phyloP scores from a whole-genome alignment of 2,329 filamentous ascomycete species.

The Cladosporium velox region DNA sequence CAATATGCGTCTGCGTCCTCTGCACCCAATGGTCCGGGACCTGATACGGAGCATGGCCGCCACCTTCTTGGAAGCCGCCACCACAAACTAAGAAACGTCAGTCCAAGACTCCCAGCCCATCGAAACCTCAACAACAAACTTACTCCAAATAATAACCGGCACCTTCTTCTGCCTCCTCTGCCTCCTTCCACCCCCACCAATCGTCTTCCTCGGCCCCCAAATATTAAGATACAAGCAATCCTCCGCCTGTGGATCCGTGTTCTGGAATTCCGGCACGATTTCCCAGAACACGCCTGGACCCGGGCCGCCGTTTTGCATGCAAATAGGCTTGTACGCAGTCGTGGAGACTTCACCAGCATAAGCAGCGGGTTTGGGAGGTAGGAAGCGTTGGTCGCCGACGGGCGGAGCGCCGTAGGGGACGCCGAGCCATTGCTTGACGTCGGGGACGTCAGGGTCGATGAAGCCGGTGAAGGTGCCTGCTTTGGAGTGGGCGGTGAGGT shows the following conservation, averaged over 20 bases:
- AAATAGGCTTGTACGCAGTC: conserved; percentile 21
- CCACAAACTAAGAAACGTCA: conserved; percentile 47
- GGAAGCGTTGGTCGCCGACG: conserved; percentile 11
- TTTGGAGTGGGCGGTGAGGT: conserved; percentile 16
- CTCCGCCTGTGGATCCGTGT: conserved; percentile 31
- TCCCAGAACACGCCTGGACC: conserved; percentile 21
- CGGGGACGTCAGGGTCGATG: neutral
- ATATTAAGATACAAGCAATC: conserved; percentile 50
- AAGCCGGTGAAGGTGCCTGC: conserved; percentile 12
- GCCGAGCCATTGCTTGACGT: conserved; percentile 15
- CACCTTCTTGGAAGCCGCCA: conserved; percentile 47
- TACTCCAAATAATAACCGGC: conserved; percentile 15
- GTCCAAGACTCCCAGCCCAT: neutral
- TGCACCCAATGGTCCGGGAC: conserved; percentile 46
- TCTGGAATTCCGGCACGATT: conserved; percentile 22
- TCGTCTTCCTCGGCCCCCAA: conserved; percentile 42
- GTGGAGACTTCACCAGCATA: conserved; percentile 15
- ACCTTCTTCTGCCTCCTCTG: neutral
- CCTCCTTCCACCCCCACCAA: neutral
- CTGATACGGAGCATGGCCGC: conserved; percentile 47
- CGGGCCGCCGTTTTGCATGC: conserved; percentile 24
- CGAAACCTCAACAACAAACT: neutral
- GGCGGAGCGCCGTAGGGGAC: conserved; percentile 14
- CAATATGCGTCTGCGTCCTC: conserved; percentile 43
- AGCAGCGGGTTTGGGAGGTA: neutral